Conservation (phyloP, 139 green algal species). For the Tetradesmus lagerheimii region DNA sequence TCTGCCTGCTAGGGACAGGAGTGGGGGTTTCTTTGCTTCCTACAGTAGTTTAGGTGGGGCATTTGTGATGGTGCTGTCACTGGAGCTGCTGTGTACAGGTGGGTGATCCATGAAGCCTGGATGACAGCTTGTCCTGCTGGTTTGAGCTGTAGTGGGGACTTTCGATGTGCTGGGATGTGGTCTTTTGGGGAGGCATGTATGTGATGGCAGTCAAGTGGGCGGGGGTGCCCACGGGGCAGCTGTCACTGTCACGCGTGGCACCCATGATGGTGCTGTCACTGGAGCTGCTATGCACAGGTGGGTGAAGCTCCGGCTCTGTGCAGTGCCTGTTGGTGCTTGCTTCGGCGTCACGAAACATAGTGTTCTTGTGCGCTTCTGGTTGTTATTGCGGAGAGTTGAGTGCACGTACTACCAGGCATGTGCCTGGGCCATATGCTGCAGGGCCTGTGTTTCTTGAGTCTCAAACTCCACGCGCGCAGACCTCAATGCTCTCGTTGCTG, state of each 20-base stretch:
- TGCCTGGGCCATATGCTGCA: no score
- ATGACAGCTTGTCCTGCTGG: not conserved
- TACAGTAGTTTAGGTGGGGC: not conserved
- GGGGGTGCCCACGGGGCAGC: not conserved
- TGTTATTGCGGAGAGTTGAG: not conserved
- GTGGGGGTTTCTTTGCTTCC: no score
- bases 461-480: no score
- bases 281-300: slow-evolving; percentile 16
- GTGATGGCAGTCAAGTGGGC: slow-evolving; percentile 19
- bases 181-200: slow-evolving; percentile 14
- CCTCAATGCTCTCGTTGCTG: no score
- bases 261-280: slow-evolving; percentile 20
- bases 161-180: no score
- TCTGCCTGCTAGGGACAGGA: no score
- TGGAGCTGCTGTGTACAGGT: slow-evolving; percentile 18
- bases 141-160: no score
- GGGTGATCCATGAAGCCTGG: no score
- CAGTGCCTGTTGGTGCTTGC: not conserved
- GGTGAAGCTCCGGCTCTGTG: not conserved
- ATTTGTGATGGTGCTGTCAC: not conserved
- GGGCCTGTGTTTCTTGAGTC: no score
- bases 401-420: no score
- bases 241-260: not conserved
- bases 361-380: no score
- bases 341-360: no score